Conservation (phyloP, 768 basidiomycete species). For the Mycena chlorophos region DNA sequence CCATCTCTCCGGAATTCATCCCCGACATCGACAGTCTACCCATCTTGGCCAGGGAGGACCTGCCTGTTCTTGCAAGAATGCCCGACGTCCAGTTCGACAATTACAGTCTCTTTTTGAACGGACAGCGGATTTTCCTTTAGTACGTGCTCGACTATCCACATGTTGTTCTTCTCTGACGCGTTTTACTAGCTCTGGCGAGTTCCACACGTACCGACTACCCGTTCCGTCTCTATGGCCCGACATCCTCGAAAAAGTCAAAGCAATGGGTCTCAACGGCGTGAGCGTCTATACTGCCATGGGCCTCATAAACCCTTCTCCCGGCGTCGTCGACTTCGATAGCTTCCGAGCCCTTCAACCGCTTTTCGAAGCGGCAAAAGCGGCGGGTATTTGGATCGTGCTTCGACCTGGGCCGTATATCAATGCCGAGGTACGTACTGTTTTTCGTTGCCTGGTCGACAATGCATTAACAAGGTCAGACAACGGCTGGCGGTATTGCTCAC, state of each 20-base stretch:
- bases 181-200: slow-evolving; percentile 74
- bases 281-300: slow-evolving; percentile 85
- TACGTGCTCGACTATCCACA: slow-evolving; percentile 33
- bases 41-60: not conserved
- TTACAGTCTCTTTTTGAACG: slow-evolving; percentile 68
- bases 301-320: slow-evolving; percentile 70
- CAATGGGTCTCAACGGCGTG: slow-evolving; percentile 75
- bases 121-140: slow-evolving; percentile 74
- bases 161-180: not conserved
- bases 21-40: not conserved
- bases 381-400: slow-evolving; percentile 77
- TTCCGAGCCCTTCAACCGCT: slow-evolving; percentile 72
- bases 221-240: slow-evolving; percentile 81
- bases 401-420: slow-evolving; percentile 79
- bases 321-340: slow-evolving; percentile 69
- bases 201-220: slow-evolving; percentile 80
- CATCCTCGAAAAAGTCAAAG: slow-evolving; percentile 78
- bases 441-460: not conserved
- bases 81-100: slow-evolving; percentile 53
- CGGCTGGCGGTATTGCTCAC: slow-evolving; percentile 69
- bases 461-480: slow-evolving; percentile 44
- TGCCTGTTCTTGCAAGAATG: not conserved
- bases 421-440: slow-evolving; percentile 31
- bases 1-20: not conserved
- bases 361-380: slow-evolving; percentile 69